phyloP scores from a whole-genome alignment of 139 green algal species.

The Astrephomene gubernaculifera region DNA sequence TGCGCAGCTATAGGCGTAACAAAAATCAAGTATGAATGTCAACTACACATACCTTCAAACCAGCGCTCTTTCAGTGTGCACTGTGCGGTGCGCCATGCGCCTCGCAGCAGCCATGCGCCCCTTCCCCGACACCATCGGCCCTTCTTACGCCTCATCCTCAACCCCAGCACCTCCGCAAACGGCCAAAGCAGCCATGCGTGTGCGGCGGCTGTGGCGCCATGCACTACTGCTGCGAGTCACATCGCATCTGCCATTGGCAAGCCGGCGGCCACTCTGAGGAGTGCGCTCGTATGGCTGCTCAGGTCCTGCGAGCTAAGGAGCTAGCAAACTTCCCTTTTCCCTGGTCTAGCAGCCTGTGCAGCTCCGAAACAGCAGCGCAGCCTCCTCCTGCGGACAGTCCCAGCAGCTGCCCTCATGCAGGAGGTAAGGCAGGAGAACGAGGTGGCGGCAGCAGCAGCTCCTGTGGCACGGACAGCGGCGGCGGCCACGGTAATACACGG shows the following conservation, averaged over 20 bases:
- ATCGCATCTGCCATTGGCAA: slow-evolving; percentile 9
- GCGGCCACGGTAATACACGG: no score
- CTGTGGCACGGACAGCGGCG: no score
- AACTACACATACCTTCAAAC: no score
- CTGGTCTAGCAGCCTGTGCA: background rate
- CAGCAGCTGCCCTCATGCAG: no score
- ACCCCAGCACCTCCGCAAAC: background rate
- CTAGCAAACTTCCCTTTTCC: slow-evolving; percentile 12
- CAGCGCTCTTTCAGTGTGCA: background rate
- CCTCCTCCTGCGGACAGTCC: background rate
- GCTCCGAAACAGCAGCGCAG: background rate
- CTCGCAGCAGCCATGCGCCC: background rate
- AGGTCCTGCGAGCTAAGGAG: background rate
- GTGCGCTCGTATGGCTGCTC: slow-evolving; percentile 24
- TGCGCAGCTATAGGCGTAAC: no score
- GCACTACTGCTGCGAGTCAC: slow-evolving; percentile 32
- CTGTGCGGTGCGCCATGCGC: background rate
- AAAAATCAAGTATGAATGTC: no score
- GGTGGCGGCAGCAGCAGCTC: no score
- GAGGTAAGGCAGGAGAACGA: no score
- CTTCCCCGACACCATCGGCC: no score
- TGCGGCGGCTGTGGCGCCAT: slow-evolving; percentile 26
- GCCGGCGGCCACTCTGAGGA: slow-evolving; percentile 28
- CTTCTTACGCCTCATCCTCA: no score
- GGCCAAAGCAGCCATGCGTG: background rate